A percentile compares a stretch with the other conserved stretches of the same genome.
These are phyloP conservation scores for Psophocarpus tetragonolobus DNA, from an alignment of 306 rosid genomes.

Conservation along the genomic window DNA sequence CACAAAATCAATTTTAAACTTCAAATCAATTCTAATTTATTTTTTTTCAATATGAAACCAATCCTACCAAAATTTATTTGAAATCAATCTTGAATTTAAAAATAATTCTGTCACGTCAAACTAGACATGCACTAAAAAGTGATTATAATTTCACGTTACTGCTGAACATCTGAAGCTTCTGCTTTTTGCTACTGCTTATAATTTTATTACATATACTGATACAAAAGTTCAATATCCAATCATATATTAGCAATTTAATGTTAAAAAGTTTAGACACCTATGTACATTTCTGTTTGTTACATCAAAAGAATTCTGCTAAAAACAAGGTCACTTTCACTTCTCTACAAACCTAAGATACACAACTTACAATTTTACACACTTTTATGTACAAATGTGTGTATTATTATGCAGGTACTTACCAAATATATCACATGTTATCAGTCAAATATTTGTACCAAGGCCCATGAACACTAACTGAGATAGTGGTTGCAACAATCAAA, in stretches of 20 bases:
- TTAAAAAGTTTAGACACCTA: conserved; percentile 7
- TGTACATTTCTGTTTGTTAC: conserved; percentile 33
- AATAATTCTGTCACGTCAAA: too few species aligned
- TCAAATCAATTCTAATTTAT: too few species aligned
- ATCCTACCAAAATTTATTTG: too few species aligned
- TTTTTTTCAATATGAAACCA: too few species aligned
- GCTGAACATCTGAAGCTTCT: neutral
- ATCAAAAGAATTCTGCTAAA: conserved; percentile 38
- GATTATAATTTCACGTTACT: neutral
- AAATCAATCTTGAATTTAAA: too few species aligned
- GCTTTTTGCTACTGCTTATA: neutral
- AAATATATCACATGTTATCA: conserved; percentile 38
- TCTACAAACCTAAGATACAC: conserved; percentile 32
- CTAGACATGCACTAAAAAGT: too few species aligned
- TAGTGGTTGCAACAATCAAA: conserved; percentile 74
- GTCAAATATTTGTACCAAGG: conserved; percentile 72
- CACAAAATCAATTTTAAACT: too few species aligned
- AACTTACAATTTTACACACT: conserved; percentile 43
- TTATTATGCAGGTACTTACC: conserved; percentile 24
- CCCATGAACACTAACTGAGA: conserved; percentile 78
- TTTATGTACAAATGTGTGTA: conserved; percentile 42
- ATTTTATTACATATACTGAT: neutral
- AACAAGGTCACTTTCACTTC: conserved; percentile 26
- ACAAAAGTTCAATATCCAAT: neutral
- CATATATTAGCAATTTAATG: conserved; percentile 16